Conservation (phyloP, 2,329 filamentous ascomycete genomes). For the Lasiodiplodia gonubiensis region DNA sequence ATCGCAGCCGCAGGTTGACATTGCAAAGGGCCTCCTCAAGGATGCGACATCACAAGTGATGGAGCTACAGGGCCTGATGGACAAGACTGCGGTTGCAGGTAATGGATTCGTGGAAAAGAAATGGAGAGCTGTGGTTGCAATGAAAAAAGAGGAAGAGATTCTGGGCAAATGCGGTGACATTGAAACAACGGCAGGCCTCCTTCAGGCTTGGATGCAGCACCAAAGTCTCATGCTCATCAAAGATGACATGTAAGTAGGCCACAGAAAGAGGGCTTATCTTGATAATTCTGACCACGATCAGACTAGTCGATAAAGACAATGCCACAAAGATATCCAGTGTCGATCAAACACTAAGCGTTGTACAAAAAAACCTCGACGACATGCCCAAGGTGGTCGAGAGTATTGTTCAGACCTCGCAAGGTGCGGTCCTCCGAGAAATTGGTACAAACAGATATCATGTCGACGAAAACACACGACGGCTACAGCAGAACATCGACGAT, state of each 20-base stretch:
- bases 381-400: not conserved
- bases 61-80: not conserved
- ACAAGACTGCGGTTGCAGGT: not conserved
- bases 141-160: slow-evolving; percentile 4
- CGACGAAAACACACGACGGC: not conserved
- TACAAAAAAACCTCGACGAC: not conserved
- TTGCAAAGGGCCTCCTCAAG: not conserved
- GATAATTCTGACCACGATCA: not conserved
- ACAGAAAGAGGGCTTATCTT: too few relatives aligned
- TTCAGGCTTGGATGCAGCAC: not conserved
- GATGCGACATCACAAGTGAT: not conserved
- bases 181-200: not conserved
- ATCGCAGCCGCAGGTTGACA: not conserved
- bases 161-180: not conserved
- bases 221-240: not conserved
- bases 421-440: not conserved
- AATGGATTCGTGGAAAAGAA: not conserved
- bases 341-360: not conserved
- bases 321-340: not conserved
- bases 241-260: not conserved
- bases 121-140: not conserved
- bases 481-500: not conserved
- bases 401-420: not conserved
- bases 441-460: not conserved
- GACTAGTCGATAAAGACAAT: not conserved